These are phyloP conservation scores for Nemophila menziesii DNA, from an alignment of 257 asterid genomes.

Conservation along the genomic window DNA sequence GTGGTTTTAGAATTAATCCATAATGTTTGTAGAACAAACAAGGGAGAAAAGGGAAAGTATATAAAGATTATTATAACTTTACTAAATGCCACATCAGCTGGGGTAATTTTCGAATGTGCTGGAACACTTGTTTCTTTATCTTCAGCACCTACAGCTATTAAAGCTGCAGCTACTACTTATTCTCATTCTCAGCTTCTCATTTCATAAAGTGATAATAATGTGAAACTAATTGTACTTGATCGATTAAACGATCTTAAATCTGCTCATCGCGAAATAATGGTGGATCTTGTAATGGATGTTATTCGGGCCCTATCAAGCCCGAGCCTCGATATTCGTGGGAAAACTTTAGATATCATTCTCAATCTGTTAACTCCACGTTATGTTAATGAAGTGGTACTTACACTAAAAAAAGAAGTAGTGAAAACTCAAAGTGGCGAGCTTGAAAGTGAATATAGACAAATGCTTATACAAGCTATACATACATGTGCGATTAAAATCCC, in stretches of 20 bases:
- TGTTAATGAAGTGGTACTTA: slow-evolving; percentile 83
- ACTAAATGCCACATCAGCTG: slow-evolving; percentile 76
- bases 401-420: slow-evolving; percentile 87
- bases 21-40: slow-evolving; percentile 85
- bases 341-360: slow-evolving; percentile 86
- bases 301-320: slow-evolving; percentile 90
- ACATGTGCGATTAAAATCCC: slow-evolving; percentile 92
- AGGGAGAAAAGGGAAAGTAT: slow-evolving; percentile 82
- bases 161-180: slow-evolving; percentile 88
- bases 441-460: slow-evolving; percentile 88
- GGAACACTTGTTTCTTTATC: slow-evolving; percentile 91
- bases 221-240: slow-evolving; percentile 82
- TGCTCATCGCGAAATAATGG: slow-evolving; percentile 67
- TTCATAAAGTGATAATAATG: slow-evolving; percentile 88
- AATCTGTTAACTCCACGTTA: slow-evolving; percentile 75
- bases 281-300: slow-evolving; percentile 89
- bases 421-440: slow-evolving; percentile 88
- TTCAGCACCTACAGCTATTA: slow-evolving; percentile 88
- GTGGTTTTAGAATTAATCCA: slow-evolving; percentile 79
- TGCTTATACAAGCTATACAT: slow-evolving; percentile 97
- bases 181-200: slow-evolving; percentile 82
- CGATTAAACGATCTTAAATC: slow-evolving; percentile 73
- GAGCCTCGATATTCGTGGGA: slow-evolving; percentile 74
- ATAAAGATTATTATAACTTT: slow-evolving; percentile 76
- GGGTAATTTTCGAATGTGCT: slow-evolving; percentile 83